Conservation (phyloP, 305 asterid species). For the Andrographis paniculata region DNA sequence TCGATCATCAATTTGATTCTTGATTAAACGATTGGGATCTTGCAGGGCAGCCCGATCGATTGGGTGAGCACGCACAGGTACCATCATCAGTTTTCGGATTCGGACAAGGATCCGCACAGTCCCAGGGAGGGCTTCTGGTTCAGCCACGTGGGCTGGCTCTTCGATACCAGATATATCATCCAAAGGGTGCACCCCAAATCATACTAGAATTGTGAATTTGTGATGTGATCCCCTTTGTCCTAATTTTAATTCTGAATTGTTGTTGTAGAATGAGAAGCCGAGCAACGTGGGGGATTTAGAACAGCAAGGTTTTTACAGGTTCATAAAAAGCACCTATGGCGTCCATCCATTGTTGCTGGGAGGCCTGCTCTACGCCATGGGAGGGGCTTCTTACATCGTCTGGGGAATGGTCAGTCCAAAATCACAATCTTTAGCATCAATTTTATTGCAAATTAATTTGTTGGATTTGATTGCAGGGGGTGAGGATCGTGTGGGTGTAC, state of each 20-base stretch:
- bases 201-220: no score
- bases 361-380: constrained; percentile 45
- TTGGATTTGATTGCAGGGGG: constrained; percentile 40
- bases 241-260: no score
- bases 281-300: constrained; percentile 68
- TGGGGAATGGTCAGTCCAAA: constrained; percentile 71
- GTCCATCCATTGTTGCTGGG: constrained; percentile 54
- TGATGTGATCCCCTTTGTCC: no score
- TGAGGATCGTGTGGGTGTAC: constrained; percentile 65
- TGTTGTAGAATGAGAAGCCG: constrained; percentile 50
- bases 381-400: constrained; percentile 66
- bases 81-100: constrained; percentile 75
- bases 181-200: constrained; percentile 35
- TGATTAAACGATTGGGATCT: no score
- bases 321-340: constrained; percentile 39
- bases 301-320: constrained; percentile 57
- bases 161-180: constrained; percentile 30
- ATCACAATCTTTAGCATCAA: no score
- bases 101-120: constrained; percentile 71
- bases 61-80: constrained; percentile 89
- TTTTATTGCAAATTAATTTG: no score
- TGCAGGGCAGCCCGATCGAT: constrained; percentile 72
- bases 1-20: neutral
- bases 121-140: constrained; percentile 83
- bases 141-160: constrained; percentile 75